Percentiles rank a stretch among this genome's conserved stretches.
Evolutionary conservation across 352 stramenopile species (phyloP).

Genomic region (Pythium sukuiense): DNA sequence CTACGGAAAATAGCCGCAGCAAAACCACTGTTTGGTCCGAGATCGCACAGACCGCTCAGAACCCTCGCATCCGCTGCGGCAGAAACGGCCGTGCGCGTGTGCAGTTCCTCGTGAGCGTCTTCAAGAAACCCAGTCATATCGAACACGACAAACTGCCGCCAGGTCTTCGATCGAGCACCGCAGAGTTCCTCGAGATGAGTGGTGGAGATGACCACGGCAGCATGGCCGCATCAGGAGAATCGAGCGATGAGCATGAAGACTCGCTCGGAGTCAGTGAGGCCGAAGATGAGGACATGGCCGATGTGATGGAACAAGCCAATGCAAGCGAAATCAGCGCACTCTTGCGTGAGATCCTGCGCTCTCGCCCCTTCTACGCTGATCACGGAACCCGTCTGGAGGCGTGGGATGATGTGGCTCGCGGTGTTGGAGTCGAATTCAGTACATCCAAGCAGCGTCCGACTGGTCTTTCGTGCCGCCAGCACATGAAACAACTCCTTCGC

Average conservation of each 20-base stretch:
- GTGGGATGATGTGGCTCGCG: slow-evolving; percentile 7
- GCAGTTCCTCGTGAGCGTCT: not conserved
- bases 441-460: not conserved
- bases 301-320: not conserved
- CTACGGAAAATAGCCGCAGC: not conserved
- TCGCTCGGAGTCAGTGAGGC: not conserved
- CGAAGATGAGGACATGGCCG: not conserved
- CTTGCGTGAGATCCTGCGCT: slow-evolving; percentile 6
- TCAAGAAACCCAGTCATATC: slow-evolving; percentile 10
- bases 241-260: not conserved
- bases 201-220: not conserved
- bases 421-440: not conserved
- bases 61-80: slow-evolving; percentile 3
- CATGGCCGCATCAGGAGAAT: not conserved
- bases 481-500: slow-evolving; percentile 3
- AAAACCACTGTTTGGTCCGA: not conserved
- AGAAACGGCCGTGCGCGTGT: not conserved
- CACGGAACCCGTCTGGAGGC: not conserved
- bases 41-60: slow-evolving; percentile 2
- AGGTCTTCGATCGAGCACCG: not conserved
- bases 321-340: slow-evolving; percentile 6
- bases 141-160: slow-evolving; percentile 1
- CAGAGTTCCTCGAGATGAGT: not conserved
- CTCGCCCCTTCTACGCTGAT: slow-evolving; percentile 4
- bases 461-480: not conserved